Base-by-base conservation (phyloP, 1,139 yeast species). In the Hanseniaspora gamundiae region DNA sequence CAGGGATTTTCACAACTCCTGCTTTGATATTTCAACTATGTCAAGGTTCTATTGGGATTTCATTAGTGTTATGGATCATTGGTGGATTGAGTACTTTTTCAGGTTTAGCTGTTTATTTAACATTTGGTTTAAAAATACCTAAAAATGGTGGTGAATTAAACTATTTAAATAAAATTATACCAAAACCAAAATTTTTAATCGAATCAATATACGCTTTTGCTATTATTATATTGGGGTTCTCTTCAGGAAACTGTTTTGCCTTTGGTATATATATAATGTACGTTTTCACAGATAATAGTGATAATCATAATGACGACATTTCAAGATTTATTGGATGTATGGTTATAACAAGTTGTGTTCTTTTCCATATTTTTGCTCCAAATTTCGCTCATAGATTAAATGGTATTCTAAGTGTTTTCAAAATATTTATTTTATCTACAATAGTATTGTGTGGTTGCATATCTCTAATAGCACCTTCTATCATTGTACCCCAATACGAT, bases 61-160 rank as follows among this genome's bases (percentile, higher is more conserved):
- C 88, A 1, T 66, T 85, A 46, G 62, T 81, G 47, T 66, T 85
- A 62, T 85, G 94, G 94, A 73, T 78, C 26, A 74, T 79, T 17
- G 95, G 94, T 41, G 75, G 86, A 11, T 48, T 81, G 21, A 78
- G 84, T 52, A 85, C 94, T 4, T 68, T 80, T 35, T 68, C 82
- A 27, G 94, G 94, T 3, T 67, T 84, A 52, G 71, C 76, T 56
- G 86, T 82, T 6, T 85, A 83, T 59, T 72, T 85, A 74, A 94
- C 84, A 59, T 80, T 83, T 61, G 94, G 94, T 16, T 74, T 86
- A 11, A 86, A 85, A 35, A 76, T 84, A 51, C 91, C 93, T 29
- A 75, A 81, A 61, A 83, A 84, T 56, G 95, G 95, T 51, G 95
- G 94, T 51, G 94, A 84, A 59, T 83, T 84, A 64, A 82, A 82